Base-by-base conservation (phyloP, 2,329 filamentous ascomycete genomes). In the Exserohilum turcica region DNA sequence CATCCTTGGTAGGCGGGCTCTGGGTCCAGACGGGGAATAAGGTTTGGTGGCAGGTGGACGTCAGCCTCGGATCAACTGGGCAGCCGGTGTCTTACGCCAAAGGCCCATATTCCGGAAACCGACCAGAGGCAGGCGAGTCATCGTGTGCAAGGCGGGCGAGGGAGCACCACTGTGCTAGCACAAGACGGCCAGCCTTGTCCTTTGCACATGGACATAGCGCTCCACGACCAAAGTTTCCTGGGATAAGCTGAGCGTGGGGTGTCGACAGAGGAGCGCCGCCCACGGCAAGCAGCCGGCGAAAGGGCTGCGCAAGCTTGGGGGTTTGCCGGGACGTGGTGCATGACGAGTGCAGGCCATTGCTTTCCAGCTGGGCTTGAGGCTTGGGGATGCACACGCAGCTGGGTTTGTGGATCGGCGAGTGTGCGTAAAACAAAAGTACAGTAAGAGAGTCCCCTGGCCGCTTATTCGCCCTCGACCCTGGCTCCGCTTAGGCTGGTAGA, bases 61-160 rank as follows among this genome's bases (percentile, higher is more conserved):
- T 67, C 66, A 72, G 67, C 68, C 62, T 67, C 68, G 66, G 67
- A 59, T 46, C 44, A 50, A 43, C 50, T 48, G 46, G 53, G 48
- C 54, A 63, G 10, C 71, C 70, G 64, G 59, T n/a, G n/a, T 72
- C 67, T 73, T 62, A 72, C 63, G 57, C 56, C 54, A 56, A 61
- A 59, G 58, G 57, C 61, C 64, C 63, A 64, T 62, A 53, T 64
- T 54, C 63, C 55, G 57, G 47, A 56, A 58, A 62, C 59, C 56
- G 52, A 63, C 57, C 57, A 42, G 13, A 45, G 44, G 54, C 35
- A 42, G 60, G 61, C 59, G 63, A 65, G 65, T 35, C 16, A 38
- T 51, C 48, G 38, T 53, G 33, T 46, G 60, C 43, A 32, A 59
- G 52, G 56, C 55, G 56, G 48, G 54, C 49, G 59, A 4, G 7